These are phyloP conservation scores for Penicillium sp. DNA, from an alignment of 2,329 filamentous ascomycete species.

Conservation along the genomic window DNA sequence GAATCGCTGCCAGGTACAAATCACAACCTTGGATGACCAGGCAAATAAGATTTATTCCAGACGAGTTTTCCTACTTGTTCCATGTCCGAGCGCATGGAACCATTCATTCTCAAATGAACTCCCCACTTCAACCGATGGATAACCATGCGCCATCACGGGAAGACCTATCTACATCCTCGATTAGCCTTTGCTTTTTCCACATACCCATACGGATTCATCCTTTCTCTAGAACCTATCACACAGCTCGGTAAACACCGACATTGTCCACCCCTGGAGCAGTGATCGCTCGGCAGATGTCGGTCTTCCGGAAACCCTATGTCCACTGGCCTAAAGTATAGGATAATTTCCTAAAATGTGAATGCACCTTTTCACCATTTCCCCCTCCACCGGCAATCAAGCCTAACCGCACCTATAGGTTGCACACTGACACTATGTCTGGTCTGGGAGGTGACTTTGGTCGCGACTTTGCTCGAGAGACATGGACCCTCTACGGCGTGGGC, in stretches of 20 bases:
- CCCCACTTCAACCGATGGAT: constrained; percentile 10
- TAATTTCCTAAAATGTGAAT: constrained; percentile 2
- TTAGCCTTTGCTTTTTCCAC: constrained; percentile 8
- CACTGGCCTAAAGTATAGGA: neutral
- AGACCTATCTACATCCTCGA: constrained; percentile 9
- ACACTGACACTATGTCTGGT: constrained; percentile 25
- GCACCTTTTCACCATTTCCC: constrained; percentile 5
- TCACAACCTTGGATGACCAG: no score
- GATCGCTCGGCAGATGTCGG: constrained; percentile 14
- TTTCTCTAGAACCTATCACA: constrained; percentile 11
- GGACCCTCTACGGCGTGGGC: constrained; percentile 39
- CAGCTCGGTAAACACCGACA: constrained; percentile 9
- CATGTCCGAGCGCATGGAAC: constrained; percentile 10
- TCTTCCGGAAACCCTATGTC: constrained; percentile 12
- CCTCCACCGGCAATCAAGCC: constrained; percentile 3
- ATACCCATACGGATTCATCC: constrained; percentile 4
- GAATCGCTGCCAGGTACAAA: no score
- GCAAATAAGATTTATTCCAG: constrained; percentile 5
- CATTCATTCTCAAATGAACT: neutral
- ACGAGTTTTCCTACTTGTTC: no score
- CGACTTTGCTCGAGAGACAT: constrained; percentile 36
- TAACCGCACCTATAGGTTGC: constrained; percentile 12
- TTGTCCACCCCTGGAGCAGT: constrained; percentile 4
- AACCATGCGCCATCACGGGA: constrained; percentile 9
- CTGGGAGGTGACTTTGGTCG: constrained; percentile 25